phyloP scores from a whole-genome alignment of 345 rosid species.

The Combretum micranthum region DNA sequence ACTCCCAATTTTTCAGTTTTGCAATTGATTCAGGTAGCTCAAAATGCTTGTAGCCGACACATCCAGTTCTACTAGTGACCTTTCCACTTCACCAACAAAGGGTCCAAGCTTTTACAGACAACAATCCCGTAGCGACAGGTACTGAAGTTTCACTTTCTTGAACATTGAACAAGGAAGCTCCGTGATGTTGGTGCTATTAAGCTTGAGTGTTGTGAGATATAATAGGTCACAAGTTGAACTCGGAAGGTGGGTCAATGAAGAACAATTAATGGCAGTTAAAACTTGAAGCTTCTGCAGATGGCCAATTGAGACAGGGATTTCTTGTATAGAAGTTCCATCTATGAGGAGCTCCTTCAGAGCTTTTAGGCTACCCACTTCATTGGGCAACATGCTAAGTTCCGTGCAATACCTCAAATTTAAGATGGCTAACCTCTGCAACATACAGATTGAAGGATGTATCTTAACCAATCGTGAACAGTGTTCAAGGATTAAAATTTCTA shows the following conservation, averaged over 20 bases:
- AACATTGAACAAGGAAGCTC: conserved; percentile 3
- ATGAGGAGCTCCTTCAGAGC: not conserved
- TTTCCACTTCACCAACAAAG: not conserved
- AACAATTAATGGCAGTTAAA: not conserved
- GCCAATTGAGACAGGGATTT: conserved; percentile 1
- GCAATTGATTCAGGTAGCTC: not conserved
- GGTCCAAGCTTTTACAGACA: not conserved
- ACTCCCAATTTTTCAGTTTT: not conserved
- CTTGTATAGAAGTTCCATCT: conserved; percentile 7
- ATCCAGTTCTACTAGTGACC: not conserved
- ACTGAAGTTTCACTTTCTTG: not conserved
- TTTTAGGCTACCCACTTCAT: not conserved
- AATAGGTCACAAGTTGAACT: conserved; percentile 1
- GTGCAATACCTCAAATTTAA: conserved; percentile 6
- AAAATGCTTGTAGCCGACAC: not conserved
- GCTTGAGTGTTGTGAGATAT: conserved; percentile 2
- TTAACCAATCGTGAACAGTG: not conserved
- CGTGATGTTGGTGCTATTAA: not conserved
- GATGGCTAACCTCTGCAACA: not conserved
- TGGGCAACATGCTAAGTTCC: conserved; percentile 1
- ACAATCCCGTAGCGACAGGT: conserved; percentile 1
- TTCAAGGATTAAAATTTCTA: conserved; percentile 2
- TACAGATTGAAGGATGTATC: not conserved
- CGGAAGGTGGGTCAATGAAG: not conserved
- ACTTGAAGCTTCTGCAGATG: not conserved